Conservation (phyloP, 805 yeast species). For the Candida ortonii region DNA sequence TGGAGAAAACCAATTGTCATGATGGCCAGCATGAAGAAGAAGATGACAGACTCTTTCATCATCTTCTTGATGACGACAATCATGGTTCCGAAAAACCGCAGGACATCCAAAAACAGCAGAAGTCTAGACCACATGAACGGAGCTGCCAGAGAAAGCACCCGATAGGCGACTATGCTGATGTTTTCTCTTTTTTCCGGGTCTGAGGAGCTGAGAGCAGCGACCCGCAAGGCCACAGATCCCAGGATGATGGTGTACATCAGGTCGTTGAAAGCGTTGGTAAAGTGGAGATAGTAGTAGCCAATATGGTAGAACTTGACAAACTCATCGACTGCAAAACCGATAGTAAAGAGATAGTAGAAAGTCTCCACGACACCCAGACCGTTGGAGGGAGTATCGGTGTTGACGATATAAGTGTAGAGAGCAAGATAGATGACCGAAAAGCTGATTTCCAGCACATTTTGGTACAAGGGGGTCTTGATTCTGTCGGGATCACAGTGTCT, state of each 20-base stretch:
- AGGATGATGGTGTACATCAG: slow-evolving; percentile 56
- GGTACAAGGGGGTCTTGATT: slow-evolving; percentile 81
- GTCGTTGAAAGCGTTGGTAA: slow-evolving; percentile 79
- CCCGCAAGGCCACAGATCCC: slow-evolving; percentile 54
- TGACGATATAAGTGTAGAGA: slow-evolving; percentile 62
- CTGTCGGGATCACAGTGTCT: slow-evolving; percentile 80
- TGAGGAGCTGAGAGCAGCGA: slow-evolving; percentile 37
- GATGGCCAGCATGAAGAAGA: slow-evolving; percentile 68
- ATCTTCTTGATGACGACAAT: slow-evolving; percentile 78
- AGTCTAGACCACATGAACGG: slow-evolving; percentile 86
- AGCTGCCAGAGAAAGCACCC: slow-evolving; percentile 74
- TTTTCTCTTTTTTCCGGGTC: slow-evolving; percentile 23
- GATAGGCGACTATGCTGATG: slow-evolving; percentile 44
- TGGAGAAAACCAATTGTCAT: slow-evolving; percentile 80
- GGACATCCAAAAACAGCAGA: slow-evolving; percentile 72
- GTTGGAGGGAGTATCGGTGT: slow-evolving; percentile 45
- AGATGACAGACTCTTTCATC: slow-evolving; percentile 84
- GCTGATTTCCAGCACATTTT: slow-evolving; percentile 65
- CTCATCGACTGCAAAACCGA: slow-evolving; percentile 69
- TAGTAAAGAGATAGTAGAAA: slow-evolving; percentile 60
- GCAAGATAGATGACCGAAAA: slow-evolving; percentile 62
- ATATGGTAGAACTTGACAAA: slow-evolving; percentile 68
- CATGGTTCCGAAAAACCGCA: slow-evolving; percentile 83
- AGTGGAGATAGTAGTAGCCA: slow-evolving; percentile 67
- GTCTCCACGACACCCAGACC: slow-evolving; percentile 48